Evolutionary conservation across 2,329 filamentous ascomycete species (phyloP).

Genomic region (Kalmusia sp.): DNA sequence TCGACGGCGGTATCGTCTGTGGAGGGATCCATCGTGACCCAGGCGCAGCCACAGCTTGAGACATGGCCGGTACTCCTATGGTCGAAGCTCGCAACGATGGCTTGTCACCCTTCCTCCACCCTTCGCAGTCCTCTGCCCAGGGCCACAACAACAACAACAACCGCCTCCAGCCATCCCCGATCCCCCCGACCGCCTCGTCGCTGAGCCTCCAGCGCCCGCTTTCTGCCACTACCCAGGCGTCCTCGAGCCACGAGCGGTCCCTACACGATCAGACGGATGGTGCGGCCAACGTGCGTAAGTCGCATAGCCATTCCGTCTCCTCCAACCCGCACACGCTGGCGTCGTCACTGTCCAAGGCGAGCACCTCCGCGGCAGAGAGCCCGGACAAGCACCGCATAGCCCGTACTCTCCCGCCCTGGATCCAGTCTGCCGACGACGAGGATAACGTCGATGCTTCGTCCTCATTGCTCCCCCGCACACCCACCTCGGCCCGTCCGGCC

Average conservation of each 20-base stretch:
- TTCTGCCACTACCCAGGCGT: slow-evolving; percentile 39
- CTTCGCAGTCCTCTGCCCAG: slow-evolving; percentile 22
- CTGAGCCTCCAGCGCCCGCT: slow-evolving; percentile 37
- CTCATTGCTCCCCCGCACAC: slow-evolving; percentile 44
- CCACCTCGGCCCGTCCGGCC: slow-evolving; percentile 40
- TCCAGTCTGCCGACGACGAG: slow-evolving; percentile 44
- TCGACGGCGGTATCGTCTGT: neutral
- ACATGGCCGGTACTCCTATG: slow-evolving; percentile 40
- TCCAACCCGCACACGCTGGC: slow-evolving; percentile 47
- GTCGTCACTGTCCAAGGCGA: slow-evolving; percentile 39
- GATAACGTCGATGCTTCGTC: slow-evolving; percentile 34
- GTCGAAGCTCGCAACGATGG: slow-evolving; percentile 34
- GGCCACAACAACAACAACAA: neutral
- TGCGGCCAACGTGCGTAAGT: slow-evolving; percentile 29
- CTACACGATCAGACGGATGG: slow-evolving; percentile 36
- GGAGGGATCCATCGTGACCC: slow-evolving; percentile 1
- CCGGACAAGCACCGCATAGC: slow-evolving; percentile 42
- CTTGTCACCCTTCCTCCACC: slow-evolving; percentile 24
- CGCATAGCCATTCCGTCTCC: slow-evolving; percentile 44
- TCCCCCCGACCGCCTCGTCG: slow-evolving; percentile 37
- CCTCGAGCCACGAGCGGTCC: slow-evolving; percentile 23
- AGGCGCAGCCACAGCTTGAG: slow-evolving; percentile 23
- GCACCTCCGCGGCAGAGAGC: slow-evolving; percentile 36
- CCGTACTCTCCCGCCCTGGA: slow-evolving; percentile 48
- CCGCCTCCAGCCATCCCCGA: slow-evolving; percentile 41